Evolutionary conservation across 129 eudicot genomes (phyloP).

Genomic region (Gnaphalium uliginosum): DNA sequence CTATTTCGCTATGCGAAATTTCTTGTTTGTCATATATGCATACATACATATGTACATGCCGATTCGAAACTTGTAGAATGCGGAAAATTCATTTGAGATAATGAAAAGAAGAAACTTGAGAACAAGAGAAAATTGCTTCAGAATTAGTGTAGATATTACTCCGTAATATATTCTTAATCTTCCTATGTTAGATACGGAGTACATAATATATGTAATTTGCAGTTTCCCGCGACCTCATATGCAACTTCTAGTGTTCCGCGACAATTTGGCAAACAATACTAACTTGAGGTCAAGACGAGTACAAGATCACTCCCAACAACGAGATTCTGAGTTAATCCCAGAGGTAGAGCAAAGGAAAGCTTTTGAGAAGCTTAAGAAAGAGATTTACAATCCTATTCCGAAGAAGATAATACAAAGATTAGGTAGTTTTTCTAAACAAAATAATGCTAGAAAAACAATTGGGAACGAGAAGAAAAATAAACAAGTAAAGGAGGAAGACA

Average conservation of each 20-base stretch:
- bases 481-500: conserved; percentile 18
- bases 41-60: background rate
- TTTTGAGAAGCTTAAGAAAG: conserved; percentile 56
- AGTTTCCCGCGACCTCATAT: conserved; percentile 29
- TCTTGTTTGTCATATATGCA: background rate
- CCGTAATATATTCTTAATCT: background rate
- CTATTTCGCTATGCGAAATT: background rate
- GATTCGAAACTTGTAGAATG: background rate
- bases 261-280: conserved; percentile 19
- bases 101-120: background rate
- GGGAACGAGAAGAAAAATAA: conserved; percentile 9
- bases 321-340: conserved; percentile 26
- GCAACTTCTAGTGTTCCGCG: conserved; percentile 29
- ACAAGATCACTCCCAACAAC: background rate
- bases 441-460: conserved; percentile 6
- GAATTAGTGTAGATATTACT: background rate
- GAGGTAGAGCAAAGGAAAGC: conserved; percentile 46
- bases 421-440: conserved; percentile 41
- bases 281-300: conserved; percentile 20
- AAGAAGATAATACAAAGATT: conserved; percentile 37
- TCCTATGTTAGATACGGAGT: background rate
- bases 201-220: background rate
- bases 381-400: conserved; percentile 57
- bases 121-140: background rate
- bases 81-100: too few species aligned